Evolutionary conservation across 805 yeast species (phyloP).

Genomic region (Candida loeiensis): DNA sequence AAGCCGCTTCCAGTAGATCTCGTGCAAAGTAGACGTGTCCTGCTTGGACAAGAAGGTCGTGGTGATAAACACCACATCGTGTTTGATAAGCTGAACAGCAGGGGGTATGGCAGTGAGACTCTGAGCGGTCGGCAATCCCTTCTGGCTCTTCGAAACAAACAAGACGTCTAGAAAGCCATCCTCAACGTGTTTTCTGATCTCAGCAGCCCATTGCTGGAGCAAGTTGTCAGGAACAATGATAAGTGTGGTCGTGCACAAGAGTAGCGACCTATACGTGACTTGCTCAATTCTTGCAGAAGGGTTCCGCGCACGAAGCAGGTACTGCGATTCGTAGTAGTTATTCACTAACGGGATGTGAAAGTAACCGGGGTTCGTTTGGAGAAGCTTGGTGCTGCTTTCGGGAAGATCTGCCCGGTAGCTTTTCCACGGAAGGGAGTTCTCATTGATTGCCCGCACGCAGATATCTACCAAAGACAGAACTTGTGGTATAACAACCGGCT

Average conservation of each 20-base stretch:
- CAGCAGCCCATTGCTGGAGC: conserved; percentile 61
- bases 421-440: conserved; percentile 59
- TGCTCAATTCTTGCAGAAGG: conserved; percentile 17
- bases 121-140: background rate
- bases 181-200: conserved; percentile 53
- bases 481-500: background rate
- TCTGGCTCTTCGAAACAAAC: conserved; percentile 30
- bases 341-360: conserved; percentile 33
- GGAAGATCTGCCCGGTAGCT: conserved; percentile 45
- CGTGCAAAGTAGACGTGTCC: conserved; percentile 29
- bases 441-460: conserved; percentile 42
- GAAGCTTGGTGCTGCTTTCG: conserved; percentile 29
- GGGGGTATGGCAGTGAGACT: conserved; percentile 20
- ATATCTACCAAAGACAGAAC: conserved; percentile 26
- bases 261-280: conserved; percentile 17
- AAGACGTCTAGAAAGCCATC: conserved; percentile 32
- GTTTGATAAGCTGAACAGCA: conserved; percentile 34
- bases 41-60: conserved; percentile 44
- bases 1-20: conserved; percentile 61
- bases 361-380: conserved; percentile 42
- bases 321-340: conserved; percentile 18
- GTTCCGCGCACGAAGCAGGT: conserved; percentile 18
- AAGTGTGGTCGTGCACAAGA: conserved; percentile 51
- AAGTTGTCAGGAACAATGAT: conserved; percentile 65
- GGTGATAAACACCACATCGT: conserved; percentile 53